Evolutionary conservation across 176 grass and related monocot genomes (phyloP), one percentile per base, ranked within the genome.

Genomic region (Bromus sterilis): DNA sequence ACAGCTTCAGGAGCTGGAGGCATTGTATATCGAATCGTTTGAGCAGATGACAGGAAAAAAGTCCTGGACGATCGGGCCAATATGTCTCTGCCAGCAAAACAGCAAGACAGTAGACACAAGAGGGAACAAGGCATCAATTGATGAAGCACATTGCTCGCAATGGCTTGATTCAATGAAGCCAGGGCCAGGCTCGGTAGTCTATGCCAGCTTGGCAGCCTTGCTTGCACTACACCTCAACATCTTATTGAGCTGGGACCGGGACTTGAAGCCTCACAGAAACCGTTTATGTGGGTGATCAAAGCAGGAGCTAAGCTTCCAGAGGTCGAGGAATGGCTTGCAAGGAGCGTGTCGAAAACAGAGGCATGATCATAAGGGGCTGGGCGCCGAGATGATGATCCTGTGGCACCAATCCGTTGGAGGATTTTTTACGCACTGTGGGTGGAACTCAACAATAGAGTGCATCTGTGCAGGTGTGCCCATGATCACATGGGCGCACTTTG

Each of bases 401-500:
- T 85, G 80, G 78, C 89, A 94, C 76, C 87, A 60, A 55, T 66
- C 89, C 13, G 31, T 94, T 28, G 93, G 89, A 76, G 87, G 81
- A 37, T 94, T 94, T 39, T 41, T 94, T 59, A 89, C 81, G 4
- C 92, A 91, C 74, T 87, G 92, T 34, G 92, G 92, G 23, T 94
- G 92, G 92, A 94, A 91, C 74, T 91, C 86, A 21, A 82, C 73
- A 42, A 51, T 89, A 78, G 87, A 94, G 66, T 79, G 83, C 28
- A 85, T 89, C 41, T 92, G 80, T 10, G 79, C 77, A 1, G 82
- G 87, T 11, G 55, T 89, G 62, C 84, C 93, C 31, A 86, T 94
- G 93, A 89, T 92, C 61, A 94, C 93, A 80, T 92, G 93, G 89
- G 87, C 87, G 20, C 83, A 85, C 29, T 92, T 89, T 51, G 83